These are phyloP conservation scores for Gyromitra esculenta DNA, from an alignment of 2,329 filamentous ascomycete genomes.

Conservation along the genomic window DNA sequence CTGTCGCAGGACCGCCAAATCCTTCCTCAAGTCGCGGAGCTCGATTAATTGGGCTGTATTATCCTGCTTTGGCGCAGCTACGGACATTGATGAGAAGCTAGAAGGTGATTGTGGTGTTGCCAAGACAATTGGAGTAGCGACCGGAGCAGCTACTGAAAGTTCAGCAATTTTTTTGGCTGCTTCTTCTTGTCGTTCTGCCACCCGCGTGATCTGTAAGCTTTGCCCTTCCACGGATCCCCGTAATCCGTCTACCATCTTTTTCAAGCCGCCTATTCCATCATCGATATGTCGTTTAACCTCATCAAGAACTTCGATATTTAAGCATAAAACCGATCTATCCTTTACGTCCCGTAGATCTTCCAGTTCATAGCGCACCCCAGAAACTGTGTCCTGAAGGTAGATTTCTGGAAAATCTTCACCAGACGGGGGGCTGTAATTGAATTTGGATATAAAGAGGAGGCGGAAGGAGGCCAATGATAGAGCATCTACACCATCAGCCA, in stretches of 20 bases:
- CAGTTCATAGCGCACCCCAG: constrained; percentile 94
- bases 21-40: constrained; percentile 81
- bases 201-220: constrained; percentile 79
- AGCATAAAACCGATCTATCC: constrained; percentile 90
- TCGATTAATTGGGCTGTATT: constrained; percentile 73
- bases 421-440: constrained; percentile 97
- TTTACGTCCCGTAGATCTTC: constrained; percentile 94
- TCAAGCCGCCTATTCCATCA: constrained; percentile 83
- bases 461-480: constrained; percentile 88
- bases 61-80: constrained; percentile 61
- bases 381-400: constrained; percentile 95
- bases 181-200: constrained; percentile 90
- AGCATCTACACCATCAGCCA: constrained; percentile 83
- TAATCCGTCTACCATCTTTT: constrained; percentile 83
- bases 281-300: constrained; percentile 97
- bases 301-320: constrained; percentile 92
- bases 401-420: constrained; percentile 94
- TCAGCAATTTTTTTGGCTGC: constrained; percentile 83
- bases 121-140: constrained; percentile 58
- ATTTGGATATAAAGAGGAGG: constrained; percentile 97
- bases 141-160: constrained; percentile 60
- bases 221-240: constrained; percentile 86
- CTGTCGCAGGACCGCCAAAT: constrained; percentile 89
- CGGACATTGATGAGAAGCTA: constrained; percentile 58
- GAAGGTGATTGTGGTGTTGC: constrained; percentile 65